Conservation (phyloP, 148 eudicot species). For the Beta vulgaris region DNA sequence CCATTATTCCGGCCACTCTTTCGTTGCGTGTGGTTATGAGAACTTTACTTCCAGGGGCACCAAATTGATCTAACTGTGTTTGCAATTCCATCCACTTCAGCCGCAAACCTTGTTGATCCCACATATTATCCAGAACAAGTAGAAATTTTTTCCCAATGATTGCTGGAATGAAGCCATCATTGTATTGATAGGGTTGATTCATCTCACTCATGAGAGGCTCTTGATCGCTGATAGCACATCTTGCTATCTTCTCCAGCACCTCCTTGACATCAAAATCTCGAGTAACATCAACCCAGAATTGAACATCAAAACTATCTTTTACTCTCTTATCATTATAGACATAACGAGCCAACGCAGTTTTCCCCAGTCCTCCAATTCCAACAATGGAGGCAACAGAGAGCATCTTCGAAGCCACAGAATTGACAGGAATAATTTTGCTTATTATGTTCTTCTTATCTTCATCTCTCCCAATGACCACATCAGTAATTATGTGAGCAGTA, state of each 20-base stretch:
- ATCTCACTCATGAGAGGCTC: neutral
- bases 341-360: conserved; percentile 4
- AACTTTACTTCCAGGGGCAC: neutral
- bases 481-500: neutral
- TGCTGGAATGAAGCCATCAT: neutral
- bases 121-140: conserved; percentile 16
- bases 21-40: conserved; percentile 5
- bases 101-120: neutral
- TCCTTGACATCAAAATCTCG: neutral
- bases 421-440: neutral
- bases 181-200: neutral
- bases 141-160: neutral
- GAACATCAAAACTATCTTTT: neutral
- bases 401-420: neutral
- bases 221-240: neutral
- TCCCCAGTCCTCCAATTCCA: conserved; percentile 17
- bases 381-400: conserved; percentile 9
- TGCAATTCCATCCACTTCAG: neutral
- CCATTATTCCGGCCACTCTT: neutral
- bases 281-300: conserved; percentile 1
- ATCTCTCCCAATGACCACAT: conserved; percentile 14
- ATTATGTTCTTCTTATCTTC: neutral
- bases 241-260: neutral
- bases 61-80: neutral
- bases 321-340: neutral